Base-by-base conservation (phyloP, 2,329 filamentous ascomycete species). In the Pseudocercospora cruenta region DNA sequence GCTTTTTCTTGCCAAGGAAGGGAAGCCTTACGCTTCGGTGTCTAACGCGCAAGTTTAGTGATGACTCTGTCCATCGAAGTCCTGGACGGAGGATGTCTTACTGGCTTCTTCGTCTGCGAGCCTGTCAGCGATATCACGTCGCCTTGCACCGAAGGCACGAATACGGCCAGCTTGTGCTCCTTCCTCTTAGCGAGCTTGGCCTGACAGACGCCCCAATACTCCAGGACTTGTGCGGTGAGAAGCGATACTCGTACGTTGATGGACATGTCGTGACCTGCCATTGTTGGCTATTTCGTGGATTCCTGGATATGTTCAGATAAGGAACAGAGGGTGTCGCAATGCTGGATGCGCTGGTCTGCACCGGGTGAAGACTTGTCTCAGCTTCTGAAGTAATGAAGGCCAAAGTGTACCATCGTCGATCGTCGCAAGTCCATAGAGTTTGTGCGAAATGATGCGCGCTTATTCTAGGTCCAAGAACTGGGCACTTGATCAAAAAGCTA, bases 221-320 rank as follows among this genome's bases (percentile, higher is more conserved):
- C 65, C 24, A 67, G 61, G 24, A 67, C 47, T 14, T 67, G 65
- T 19, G 65, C 57, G 14, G 65, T 64, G 51, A 67, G 65, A 36
- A 67, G 65, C 14, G 65, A 67, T 6, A 67, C 62, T 51, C 65
- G 65, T 26, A 67, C 51, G 22, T 67, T 67, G 57, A 67, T n/a
- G 31, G 65, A 64, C 65, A 58, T 64, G 39, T 67, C 65, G 65
- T 67, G 65, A 43, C 65, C 61, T 24, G 65, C 62, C 65, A 67
- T 67, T 36, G 45, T 31, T 39, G 49, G 31, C 54, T n/a, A 31
- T 19, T 28, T 24, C n/a, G 31, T 8, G n/a, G n/a, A 21, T 4
- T 58, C 16, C 26, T 58, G 21, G 16, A 16, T 19, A 14, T n/a
- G 8, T 28, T n/a, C 26, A n/a, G 1, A 28, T 24, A 26, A 55